A percentile compares a stretch with the other conserved stretches of the same genome.
phyloP scores from a whole-genome alignment of 164 flowering plant species.

The Nymphaea thermarum region DNA sequence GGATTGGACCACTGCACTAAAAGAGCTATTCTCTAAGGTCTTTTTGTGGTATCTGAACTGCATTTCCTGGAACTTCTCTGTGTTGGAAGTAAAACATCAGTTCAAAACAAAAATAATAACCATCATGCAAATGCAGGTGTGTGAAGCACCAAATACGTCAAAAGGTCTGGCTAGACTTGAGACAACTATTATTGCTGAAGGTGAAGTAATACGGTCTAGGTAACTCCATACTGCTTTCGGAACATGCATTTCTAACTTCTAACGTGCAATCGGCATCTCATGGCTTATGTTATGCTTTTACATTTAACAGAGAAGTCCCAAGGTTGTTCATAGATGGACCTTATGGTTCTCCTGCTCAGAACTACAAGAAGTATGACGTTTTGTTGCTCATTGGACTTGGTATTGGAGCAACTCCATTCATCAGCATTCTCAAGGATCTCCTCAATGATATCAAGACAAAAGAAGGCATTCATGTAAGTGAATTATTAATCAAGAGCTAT shows the following conservation, averaged over 20 bases:
- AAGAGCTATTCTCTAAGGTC: slow-evolving; percentile 50
- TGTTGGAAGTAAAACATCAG: not conserved
- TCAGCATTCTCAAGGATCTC: slow-evolving; percentile 89
- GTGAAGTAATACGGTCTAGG: slow-evolving; percentile 20
- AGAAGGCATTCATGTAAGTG: slow-evolving; percentile 18
- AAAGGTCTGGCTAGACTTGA: slow-evolving; percentile 46
- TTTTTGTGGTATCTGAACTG: not conserved
- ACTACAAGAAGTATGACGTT: slow-evolving; percentile 67
- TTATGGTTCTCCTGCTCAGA: slow-evolving; percentile 91
- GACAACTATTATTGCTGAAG: slow-evolving; percentile 33
- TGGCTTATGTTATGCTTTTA: too few species aligned
- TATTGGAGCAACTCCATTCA: slow-evolving; percentile 93
- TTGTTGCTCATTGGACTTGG: slow-evolving; percentile 87
- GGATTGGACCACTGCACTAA: slow-evolving; percentile 83
- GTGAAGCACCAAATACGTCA: slow-evolving; percentile 29
- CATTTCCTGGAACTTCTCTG: not conserved
- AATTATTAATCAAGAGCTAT: not conserved
- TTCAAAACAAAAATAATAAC: too few species aligned
- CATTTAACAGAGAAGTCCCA: slow-evolving; percentile 42
- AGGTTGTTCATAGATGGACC: slow-evolving; percentile 69
- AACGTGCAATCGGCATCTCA: not conserved
- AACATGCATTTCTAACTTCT: not conserved
- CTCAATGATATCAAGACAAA: slow-evolving; percentile 35
- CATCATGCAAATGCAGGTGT: slow-evolving; percentile 31
- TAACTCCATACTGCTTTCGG: slow-evolving; percentile 8